Evolutionary conservation across 371 early-diverging fungal species (phyloP).

Genomic region (Mortierella sp.): DNA sequence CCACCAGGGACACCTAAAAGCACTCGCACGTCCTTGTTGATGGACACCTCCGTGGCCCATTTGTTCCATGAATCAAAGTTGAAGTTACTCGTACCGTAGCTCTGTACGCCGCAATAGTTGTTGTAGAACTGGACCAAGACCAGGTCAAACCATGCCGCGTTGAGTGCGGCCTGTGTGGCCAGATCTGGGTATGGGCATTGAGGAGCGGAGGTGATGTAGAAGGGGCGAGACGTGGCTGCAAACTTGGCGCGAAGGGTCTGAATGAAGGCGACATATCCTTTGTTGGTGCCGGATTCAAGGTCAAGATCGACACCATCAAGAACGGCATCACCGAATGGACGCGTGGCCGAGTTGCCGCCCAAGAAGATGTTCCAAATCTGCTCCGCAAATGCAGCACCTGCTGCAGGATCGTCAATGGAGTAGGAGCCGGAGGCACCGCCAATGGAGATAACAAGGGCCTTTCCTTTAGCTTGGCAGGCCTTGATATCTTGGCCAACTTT

Average conservation of each 20-base stretch:
- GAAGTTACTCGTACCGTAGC: constrained; percentile 61
- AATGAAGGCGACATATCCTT: constrained; percentile 57
- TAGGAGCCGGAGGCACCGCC: constrained; percentile 80
- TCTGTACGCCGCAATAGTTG: constrained; percentile 69
- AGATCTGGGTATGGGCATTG: constrained; percentile 76
- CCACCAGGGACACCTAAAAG: constrained; percentile 75
- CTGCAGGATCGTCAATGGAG: constrained; percentile 64
- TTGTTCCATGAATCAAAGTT: constrained; percentile 75
- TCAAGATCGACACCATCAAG: constrained; percentile 83
- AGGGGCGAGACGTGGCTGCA: constrained; percentile 53
- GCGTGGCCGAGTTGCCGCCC: constrained; percentile 60
- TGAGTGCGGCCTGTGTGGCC: constrained; percentile 15
- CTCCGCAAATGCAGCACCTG: constrained; percentile 68
- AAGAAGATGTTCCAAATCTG: constrained; percentile 76
- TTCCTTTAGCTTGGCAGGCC: constrained; percentile 72
- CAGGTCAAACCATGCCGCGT: constrained; percentile 35
- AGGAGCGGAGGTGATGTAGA: constrained; percentile 78
- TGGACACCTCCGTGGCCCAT: constrained; percentile 69
- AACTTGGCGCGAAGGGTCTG: constrained; percentile 62
- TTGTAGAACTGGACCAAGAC: constrained; percentile 85
- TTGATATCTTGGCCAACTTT: constrained; percentile 57
- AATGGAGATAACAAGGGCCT: constrained; percentile 73
- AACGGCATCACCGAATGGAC: constrained; percentile 73
- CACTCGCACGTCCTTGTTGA: constrained; percentile 70
- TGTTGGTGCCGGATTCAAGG: constrained; percentile 16